A percentile compares a stretch with the other conserved stretches of the same genome.
Evolutionary conservation across 805 yeast species (phyloP).

Genomic region (Teunomyces tritomae): DNA sequence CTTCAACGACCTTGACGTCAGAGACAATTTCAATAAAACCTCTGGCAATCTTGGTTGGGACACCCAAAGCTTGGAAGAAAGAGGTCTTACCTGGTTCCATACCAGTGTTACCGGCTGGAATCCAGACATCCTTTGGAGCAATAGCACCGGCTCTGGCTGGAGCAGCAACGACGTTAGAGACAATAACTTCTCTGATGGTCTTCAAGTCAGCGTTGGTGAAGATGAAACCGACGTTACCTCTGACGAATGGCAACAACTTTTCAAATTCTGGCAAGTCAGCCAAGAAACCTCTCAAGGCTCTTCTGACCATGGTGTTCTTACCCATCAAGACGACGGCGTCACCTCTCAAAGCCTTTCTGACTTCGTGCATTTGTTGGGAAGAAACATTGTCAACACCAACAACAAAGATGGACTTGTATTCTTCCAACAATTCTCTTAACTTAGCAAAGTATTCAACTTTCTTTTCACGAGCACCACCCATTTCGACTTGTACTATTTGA

Average conservation of each 20-base stretch:
- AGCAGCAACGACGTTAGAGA: constrained; percentile 97
- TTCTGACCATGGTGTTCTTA: constrained; percentile 99
- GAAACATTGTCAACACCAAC: constrained; percentile 99
- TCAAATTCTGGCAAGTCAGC: constrained; percentile 94
- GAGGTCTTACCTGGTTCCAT: constrained; percentile 99
- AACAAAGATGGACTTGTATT: constrained; percentile 96
- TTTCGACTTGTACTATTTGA: constrained; percentile 74
- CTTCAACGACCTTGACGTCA: constrained; percentile 92
- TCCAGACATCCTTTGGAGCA: constrained; percentile 97
- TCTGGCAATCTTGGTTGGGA: constrained; percentile 99
- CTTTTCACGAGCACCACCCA: constrained; percentile 99
- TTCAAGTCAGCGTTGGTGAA: constrained; percentile 97
- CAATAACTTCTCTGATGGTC: constrained; percentile 82
- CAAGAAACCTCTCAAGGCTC: constrained; percentile 97
- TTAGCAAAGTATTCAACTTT: constrained; percentile 92
- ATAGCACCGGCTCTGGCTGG: constrained; percentile 99
- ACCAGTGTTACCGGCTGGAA: constrained; percentile 99
- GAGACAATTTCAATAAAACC: constrained; percentile 99
- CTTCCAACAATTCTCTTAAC: constrained; percentile 92
- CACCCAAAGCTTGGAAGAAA: constrained; percentile 99
- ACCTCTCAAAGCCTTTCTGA: constrained; percentile 95
- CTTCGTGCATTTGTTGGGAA: constrained; percentile 99
- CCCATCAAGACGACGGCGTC: constrained; percentile 98
- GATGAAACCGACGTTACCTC: constrained; percentile 99
- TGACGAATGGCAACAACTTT: constrained; percentile 90